phyloP scores from a whole-genome alignment of 331 rosid species.

The Saraca asoca region DNA sequence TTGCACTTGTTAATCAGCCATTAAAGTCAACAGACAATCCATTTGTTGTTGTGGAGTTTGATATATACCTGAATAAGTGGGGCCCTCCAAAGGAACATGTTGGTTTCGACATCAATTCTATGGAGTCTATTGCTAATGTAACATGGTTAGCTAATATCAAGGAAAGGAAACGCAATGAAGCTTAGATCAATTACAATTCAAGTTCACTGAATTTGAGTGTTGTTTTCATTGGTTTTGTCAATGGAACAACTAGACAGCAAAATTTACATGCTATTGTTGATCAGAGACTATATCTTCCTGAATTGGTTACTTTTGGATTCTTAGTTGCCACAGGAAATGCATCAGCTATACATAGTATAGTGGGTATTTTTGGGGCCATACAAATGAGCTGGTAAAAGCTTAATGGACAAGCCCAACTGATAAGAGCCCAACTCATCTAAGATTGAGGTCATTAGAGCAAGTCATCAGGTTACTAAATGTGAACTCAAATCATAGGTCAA shows the following conservation, averaged over 20 bases:
- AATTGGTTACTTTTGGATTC: conserved; percentile 45
- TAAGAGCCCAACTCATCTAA: too few relatives aligned
- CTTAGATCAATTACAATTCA: conserved; percentile 36
- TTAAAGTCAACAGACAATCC: conserved; percentile 13
- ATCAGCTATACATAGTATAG: conserved; percentile 24
- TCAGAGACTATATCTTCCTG: conserved; percentile 33
- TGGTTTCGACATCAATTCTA: conserved; percentile 37
- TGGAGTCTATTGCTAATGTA: conserved; percentile 16
- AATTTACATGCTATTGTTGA: conserved; percentile 13
- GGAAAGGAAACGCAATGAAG: conserved; percentile 25
- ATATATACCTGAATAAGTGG: neutral
- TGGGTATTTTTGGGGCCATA: too few relatives aligned
- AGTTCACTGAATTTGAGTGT: conserved; percentile 32
- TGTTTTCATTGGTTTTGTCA: conserved; percentile 38
- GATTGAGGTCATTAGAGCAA: too few relatives aligned
- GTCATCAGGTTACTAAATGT: too few relatives aligned
- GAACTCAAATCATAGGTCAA: too few relatives aligned
- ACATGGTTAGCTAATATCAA: conserved; percentile 36
- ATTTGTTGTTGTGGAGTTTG: conserved; percentile 56
- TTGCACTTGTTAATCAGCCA: neutral
- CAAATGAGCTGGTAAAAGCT: too few relatives aligned
- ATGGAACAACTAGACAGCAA: conserved; percentile 16
- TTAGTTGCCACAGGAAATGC: conserved; percentile 33
- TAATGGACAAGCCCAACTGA: too few relatives aligned
- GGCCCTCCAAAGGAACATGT: conserved; percentile 43